Evolutionary conservation across 2,329 filamentous ascomycete genomes (phyloP).

Genomic region (Fusarium xyrophilum): DNA sequence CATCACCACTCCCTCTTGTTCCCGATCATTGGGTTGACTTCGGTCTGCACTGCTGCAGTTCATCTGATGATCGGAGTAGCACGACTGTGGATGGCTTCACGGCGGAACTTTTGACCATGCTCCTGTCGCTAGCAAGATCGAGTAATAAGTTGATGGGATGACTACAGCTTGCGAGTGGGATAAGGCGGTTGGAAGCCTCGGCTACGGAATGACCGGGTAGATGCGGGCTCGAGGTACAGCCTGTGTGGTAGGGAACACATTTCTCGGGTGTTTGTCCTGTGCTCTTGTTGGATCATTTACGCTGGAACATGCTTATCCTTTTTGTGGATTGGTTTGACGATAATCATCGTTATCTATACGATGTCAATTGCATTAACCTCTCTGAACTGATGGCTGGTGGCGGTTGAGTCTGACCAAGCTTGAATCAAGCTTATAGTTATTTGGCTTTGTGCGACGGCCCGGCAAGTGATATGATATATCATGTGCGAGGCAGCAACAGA

Average conservation of each 20-base stretch:
- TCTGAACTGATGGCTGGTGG: background rate
- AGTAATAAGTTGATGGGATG: conserved; percentile 14
- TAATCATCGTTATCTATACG: background rate
- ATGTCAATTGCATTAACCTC: background rate
- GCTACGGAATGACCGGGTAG: conserved; percentile 3
- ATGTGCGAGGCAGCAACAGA: accelerated
- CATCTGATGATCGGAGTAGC: background rate
- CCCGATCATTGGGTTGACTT: background rate
- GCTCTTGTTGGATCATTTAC: background rate
- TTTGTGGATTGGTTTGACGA: accelerated
- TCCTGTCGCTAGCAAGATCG: background rate
- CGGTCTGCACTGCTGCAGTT: conserved; percentile 10
- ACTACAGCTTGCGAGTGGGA: background rate
- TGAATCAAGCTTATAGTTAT: background rate
- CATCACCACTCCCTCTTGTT: conserved; percentile 11
- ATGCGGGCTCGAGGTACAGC: background rate
- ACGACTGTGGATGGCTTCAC: conserved; percentile 11
- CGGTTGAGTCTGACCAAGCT: background rate
- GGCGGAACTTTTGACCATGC: background rate
- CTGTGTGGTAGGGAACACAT: background rate
- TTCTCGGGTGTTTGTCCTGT: background rate
- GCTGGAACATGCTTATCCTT: background rate
- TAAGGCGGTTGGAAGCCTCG: background rate
- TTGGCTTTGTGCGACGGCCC: accelerated
- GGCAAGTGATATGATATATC: accelerated